Evolutionary conservation across 2,329 filamentous ascomycete species (phyloP).

Genomic region (Aspergillus ochraceoroseus): DNA sequence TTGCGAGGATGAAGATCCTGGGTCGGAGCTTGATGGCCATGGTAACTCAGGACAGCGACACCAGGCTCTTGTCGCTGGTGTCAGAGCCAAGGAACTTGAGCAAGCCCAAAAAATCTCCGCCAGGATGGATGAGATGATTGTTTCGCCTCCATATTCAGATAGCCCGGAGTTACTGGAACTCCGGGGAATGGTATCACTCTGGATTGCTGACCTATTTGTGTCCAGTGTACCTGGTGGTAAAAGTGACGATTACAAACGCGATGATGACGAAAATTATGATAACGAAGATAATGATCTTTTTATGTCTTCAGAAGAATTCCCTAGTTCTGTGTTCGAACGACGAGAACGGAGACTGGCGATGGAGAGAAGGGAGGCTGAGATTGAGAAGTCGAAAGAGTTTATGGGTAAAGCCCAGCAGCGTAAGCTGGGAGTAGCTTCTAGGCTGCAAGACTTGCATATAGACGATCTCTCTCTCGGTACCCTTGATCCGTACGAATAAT

Average conservation of each 20-base stretch:
- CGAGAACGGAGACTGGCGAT: slow-evolving; percentile 33
- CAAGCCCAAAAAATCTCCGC: slow-evolving; percentile 60
- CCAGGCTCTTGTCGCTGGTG: slow-evolving; percentile 27
- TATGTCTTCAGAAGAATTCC: slow-evolving; percentile 21
- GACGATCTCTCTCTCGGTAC: slow-evolving; percentile 17
- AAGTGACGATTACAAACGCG: slow-evolving; percentile 11
- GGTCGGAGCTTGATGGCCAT: slow-evolving; percentile 21
- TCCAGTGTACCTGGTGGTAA: slow-evolving; percentile 29
- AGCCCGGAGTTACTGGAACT: slow-evolving; percentile 63
- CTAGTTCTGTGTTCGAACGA: slow-evolving; percentile 29
- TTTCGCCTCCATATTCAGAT: slow-evolving; percentile 64
- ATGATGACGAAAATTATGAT: background rate
- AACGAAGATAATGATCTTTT: slow-evolving; percentile 17
- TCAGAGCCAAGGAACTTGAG: slow-evolving; percentile 52
- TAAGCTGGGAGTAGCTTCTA: slow-evolving; percentile 29
- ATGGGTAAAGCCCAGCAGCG: slow-evolving; percentile 34
- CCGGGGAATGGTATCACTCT: slow-evolving; percentile 68
- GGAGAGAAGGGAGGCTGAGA: slow-evolving; percentile 32
- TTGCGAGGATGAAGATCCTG: slow-evolving; percentile 32
- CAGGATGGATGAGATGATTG: slow-evolving; percentile 66
- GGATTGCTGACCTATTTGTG: slow-evolving; percentile 62
- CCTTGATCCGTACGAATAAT: background rate
- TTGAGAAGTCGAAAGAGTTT: slow-evolving; percentile 32
- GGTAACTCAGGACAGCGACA: slow-evolving; percentile 35
- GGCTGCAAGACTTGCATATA: slow-evolving; percentile 31